phyloP scores from a whole-genome alignment of 805 yeast species.

The Ogataea nitratoaversa region DNA sequence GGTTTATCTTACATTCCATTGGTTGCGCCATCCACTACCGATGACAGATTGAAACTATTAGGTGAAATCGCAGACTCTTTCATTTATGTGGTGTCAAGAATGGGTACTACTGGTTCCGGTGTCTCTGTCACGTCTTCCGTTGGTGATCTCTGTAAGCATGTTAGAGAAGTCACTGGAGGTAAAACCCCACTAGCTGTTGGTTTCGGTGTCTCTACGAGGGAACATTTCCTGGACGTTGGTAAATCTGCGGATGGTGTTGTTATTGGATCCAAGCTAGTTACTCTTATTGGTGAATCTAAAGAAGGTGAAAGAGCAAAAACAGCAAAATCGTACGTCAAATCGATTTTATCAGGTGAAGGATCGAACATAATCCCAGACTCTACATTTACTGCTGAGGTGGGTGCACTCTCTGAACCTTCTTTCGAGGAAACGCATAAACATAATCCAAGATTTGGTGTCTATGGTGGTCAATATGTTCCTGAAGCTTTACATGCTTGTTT shows the following conservation, averaged over 20 bases:
- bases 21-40: slow-evolving; percentile 95
- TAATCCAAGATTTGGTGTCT: slow-evolving; percentile 82
- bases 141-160: slow-evolving; percentile 65
- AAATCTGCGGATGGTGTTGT: slow-evolving; percentile 90
- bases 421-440: slow-evolving; percentile 62
- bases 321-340: slow-evolving; percentile 64
- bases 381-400: slow-evolving; percentile 15
- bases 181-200: slow-evolving; percentile 91
- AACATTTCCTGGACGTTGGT: slow-evolving; percentile 80
- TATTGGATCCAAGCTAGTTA: slow-evolving; percentile 83
- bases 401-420: slow-evolving; percentile 18
- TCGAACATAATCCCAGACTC: slow-evolving; percentile 24
- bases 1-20: slow-evolving; percentile 87
- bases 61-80: slow-evolving; percentile 91
- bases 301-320: slow-evolving; percentile 56
- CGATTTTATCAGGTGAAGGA: slow-evolving; percentile 60
- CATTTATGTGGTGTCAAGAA: slow-evolving; percentile 92
- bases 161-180: slow-evolving; percentile 66
- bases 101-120: slow-evolving; percentile 96
- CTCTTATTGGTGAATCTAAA: slow-evolving; percentile 60
- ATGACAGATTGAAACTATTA: slow-evolving; percentile 74
- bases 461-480: slow-evolving; percentile 99
- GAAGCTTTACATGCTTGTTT: slow-evolving; percentile 92
- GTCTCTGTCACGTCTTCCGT: slow-evolving; percentile 60
- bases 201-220: slow-evolving; percentile 92